Conservation (phyloP, 495 filamentous ascomycete genomes). For the Penicillium atrosanguineum region DNA sequence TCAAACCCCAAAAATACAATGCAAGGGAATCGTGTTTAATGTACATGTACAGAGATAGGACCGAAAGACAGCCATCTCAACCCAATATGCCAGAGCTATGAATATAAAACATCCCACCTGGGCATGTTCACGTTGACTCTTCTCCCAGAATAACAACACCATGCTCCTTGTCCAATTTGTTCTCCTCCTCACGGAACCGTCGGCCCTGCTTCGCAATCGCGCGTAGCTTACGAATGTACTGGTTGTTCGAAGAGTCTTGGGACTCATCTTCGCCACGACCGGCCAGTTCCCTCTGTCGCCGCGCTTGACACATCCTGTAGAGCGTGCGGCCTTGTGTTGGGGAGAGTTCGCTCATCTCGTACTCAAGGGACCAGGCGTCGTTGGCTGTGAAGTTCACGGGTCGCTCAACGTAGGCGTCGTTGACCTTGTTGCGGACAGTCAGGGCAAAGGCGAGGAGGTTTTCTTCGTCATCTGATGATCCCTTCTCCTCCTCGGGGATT, state of each 20-base stretch:
- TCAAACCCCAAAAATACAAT: not conserved
- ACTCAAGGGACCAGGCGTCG: constrained; percentile 75
- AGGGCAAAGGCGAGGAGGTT: constrained; percentile 65
- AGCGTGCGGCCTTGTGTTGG: constrained; percentile 33
- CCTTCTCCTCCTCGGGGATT: constrained; percentile 1
- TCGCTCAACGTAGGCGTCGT: constrained; percentile 60
- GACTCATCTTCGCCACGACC: constrained; percentile 32
- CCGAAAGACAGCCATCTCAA: too few species aligned
- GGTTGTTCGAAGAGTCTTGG: constrained; percentile 26
- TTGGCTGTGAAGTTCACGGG: constrained; percentile 47
- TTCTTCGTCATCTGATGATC: constrained; percentile 5
- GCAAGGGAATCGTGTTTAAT: not conserved
- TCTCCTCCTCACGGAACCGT: constrained; percentile 44
- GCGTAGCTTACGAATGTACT: constrained; percentile 43
- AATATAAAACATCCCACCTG: too few species aligned
- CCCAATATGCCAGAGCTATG: too few species aligned
- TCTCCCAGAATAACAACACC: constrained; percentile 32
- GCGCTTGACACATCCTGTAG: constrained; percentile 48
- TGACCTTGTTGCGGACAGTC: constrained; percentile 69
- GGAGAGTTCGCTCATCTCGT: constrained; percentile 61
- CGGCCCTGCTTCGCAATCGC: constrained; percentile 44
- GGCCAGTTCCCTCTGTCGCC: constrained; percentile 49
- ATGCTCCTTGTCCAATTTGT: constrained; percentile 42
- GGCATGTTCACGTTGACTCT: not conserved
- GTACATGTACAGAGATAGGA: not conserved